Evolutionary conservation across 164 flowering plant genomes (phyloP), one percentile per base, ranked within the genome.

Genomic region (Litsea cubeba): DNA sequence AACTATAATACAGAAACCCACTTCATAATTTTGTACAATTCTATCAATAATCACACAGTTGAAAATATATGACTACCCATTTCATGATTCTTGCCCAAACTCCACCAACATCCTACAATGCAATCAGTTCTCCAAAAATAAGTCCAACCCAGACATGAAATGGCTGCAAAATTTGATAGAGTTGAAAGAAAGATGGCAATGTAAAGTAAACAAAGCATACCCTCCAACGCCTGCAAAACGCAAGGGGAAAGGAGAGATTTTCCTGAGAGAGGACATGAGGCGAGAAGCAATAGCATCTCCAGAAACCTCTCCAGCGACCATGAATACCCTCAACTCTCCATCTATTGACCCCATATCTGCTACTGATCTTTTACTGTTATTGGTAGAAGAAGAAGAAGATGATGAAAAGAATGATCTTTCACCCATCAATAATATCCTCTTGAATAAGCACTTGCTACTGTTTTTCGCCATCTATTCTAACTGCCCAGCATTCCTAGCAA

Each of bases 191-290:
- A 26, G 12, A 14, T 3, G 35, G 35, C 35, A 30, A 30, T 30
- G 35, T 30, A 30, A 30, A 30, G 35, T 30, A 54, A 1, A 54
- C 0, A 40, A 40, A 40, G 5, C 76, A 50, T 81, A 95, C 98
- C 98, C 98, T 77, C 98, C 98, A 51, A 93, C 90, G 66, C 98
- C 99, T 8, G 92, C 74, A 62, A 95, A 89, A 18, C 87, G 84
- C 35, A 90, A 67, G 30, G 99, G 97, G 67, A 82, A 78, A 58
- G 98, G 97, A 71, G 90, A 88, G 49, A 95, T 83, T 35, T 71
- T 86, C 72, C 82, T 89, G 74, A 95, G 81, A 68, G 98, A 88
- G 26, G 87, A 72, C 92, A 95, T 95, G 72, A 95, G 91, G 25
- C 96, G 98, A 75, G 94, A 85, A 57, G 84, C 99, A 5, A 93